A percentile compares a stretch with the other conserved stretches of the same genome.
Evolutionary conservation across 2,329 filamentous ascomycete species (phyloP).

Genomic region (Simplicillium sp.): DNA sequence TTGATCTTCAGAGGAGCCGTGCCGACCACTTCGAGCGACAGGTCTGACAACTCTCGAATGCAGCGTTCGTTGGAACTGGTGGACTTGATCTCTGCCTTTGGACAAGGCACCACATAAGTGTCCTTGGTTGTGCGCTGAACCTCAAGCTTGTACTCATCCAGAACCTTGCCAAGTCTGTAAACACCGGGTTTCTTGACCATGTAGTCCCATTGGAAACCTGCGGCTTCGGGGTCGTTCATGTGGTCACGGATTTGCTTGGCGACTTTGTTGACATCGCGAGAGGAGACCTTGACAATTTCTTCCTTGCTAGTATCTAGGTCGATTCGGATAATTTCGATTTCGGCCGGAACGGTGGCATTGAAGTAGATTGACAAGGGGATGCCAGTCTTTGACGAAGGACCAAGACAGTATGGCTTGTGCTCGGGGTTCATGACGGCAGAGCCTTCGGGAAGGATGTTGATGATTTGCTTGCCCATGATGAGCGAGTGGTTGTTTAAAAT

Average conservation of each 20-base stretch:
- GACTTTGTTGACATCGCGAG: conserved; percentile 65
- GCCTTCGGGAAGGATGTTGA: conserved; percentile 95
- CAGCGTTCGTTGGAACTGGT: conserved; percentile 60
- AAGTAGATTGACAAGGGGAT: conserved; percentile 75
- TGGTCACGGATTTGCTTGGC: conserved; percentile 59
- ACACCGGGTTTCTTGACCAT: conserved; percentile 77
- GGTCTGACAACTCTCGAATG: conserved; percentile 76
- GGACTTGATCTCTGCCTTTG: conserved; percentile 63
- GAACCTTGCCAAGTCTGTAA: conserved; percentile 74
- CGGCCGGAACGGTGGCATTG: conserved; percentile 83
- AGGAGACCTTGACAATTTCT: conserved; percentile 68
- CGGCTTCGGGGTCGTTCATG: conserved; percentile 49
- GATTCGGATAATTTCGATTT: conserved; percentile 79
- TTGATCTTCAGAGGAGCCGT: conserved; percentile 87
- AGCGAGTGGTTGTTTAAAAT: conserved; percentile 89
- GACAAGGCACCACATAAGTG: conserved; percentile 78
- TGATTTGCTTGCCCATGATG: conserved; percentile 92
- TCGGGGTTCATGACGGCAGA: conserved; percentile 84
- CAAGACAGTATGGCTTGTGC: conserved; percentile 71
- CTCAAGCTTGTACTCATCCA: conserved; percentile 91
- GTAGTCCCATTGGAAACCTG: conserved; percentile 61
- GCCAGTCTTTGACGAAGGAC: conserved; percentile 46
- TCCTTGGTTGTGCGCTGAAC: conserved; percentile 69
- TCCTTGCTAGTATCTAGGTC: conserved; percentile 74
- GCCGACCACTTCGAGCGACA: conserved; percentile 74